A percentile compares a stretch with the other conserved stretches of the same genome.
These are phyloP conservation scores for Tephrocybe rancida DNA, from an alignment of 768 basidiomycete genomes.

Conservation along the genomic window DNA sequence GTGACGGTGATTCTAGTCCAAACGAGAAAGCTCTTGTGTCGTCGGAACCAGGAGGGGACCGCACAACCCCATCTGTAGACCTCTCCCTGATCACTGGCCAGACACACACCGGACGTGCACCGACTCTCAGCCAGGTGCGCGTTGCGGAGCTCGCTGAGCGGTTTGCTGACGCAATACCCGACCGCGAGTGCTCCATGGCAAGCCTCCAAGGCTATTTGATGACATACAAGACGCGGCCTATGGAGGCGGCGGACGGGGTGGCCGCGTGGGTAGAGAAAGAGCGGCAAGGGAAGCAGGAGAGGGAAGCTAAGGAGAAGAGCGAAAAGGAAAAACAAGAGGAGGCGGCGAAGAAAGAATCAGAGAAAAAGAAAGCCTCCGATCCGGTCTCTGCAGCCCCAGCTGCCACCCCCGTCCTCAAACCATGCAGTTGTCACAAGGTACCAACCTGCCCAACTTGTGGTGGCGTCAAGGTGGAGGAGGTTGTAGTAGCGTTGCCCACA, in stretches of 20 bases:
- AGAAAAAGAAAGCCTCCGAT: background rate
- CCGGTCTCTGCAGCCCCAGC: background rate
- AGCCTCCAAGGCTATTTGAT: slow-evolving; percentile 52
- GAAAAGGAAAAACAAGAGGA: slow-evolving; percentile 29
- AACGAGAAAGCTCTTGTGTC: too few relatives aligned
- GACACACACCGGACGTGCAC: slow-evolving; percentile 30
- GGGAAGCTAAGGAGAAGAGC: slow-evolving; percentile 32
- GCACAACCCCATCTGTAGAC: background rate
- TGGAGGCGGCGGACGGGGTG: slow-evolving; percentile 43
- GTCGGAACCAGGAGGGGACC: too few relatives aligned
- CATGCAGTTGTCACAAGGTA: slow-evolving; percentile 1
- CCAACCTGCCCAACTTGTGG: slow-evolving; percentile 3
- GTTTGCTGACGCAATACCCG: slow-evolving; percentile 50
- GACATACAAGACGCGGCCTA: slow-evolving; percentile 58
- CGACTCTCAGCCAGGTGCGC: slow-evolving; percentile 33
- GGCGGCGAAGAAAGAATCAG: slow-evolving; percentile 11
- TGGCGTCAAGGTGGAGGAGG: background rate
- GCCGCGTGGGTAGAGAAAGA: slow-evolving; percentile 49
- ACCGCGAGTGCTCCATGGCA: slow-evolving; percentile 38
- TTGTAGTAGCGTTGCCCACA: background rate
- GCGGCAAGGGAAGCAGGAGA: slow-evolving; percentile 15
- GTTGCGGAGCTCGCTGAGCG: slow-evolving; percentile 43
- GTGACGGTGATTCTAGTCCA: too few relatives aligned
- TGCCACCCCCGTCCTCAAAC: background rate
- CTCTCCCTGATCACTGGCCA: slow-evolving; percentile 17